Evolutionary conservation across 192 early-diverging fungal genomes (phyloP), one percentile per base, ranked within the genome.

Genomic region (Endogone sp.): DNA sequence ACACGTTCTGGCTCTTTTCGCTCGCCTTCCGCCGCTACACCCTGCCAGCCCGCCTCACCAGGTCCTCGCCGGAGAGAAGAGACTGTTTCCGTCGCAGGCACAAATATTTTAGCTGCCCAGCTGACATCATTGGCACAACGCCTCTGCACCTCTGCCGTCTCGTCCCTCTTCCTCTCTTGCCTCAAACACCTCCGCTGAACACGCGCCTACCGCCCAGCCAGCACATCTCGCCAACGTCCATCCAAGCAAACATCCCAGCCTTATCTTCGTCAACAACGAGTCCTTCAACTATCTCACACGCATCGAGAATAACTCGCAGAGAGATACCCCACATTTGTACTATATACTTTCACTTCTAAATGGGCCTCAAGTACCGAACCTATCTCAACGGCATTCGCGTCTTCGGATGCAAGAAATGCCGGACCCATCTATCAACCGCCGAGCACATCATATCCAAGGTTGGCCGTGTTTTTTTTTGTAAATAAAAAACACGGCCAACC

Each of bases 331-430:
- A n/a, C n/a, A n/a, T n/a, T n/a, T n/a, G n/a, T n/a, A n/a, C 37
- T 16, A 6, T 49, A 16, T 16, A 49, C 37, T 49, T 16, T 49
- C 37, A 49, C 1, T 16, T 49, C 37, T 11, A 49, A 44, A 86
- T 86, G 85, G 85, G 85, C 28, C 64, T 83, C 31, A 82, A 76
- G 29, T 86, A 86, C 67, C 73, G 74, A 54, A 73, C 64, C 8
- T 86, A 78, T 57, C 67, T 86, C 31, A 16, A 49, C 16, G 75
- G 66, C n/a, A 78, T 58, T 24, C 74, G 72, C 57, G 68, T 86
- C 56, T 79, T 77, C 29, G 79, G 77, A n/a, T 86, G 85, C 66
- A 69, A 69, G 49, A 64, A 70, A 21, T 86, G 85, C 66, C 75
- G 78, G 62, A 83, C 83, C 3, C 85, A 86, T 56, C 72, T 86